These are phyloP conservation scores for Solanum chiquidenum DNA, from an alignment of 257 asterid genomes.

Conservation along the genomic window DNA sequence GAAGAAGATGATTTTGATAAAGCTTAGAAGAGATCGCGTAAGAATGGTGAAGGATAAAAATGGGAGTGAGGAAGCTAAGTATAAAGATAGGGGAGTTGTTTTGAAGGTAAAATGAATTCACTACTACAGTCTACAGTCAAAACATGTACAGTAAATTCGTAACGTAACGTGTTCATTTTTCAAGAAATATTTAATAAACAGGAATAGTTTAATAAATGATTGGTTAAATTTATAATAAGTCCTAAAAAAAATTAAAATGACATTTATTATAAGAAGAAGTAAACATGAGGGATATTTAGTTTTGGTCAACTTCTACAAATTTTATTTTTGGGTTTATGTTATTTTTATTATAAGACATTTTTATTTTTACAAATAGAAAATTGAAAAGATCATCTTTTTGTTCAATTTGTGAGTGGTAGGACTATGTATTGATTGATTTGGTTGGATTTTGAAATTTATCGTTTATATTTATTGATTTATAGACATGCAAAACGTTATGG, in stretches of 20 bases:
- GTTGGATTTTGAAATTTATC: background rate
- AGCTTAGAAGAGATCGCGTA: constrained; percentile 1
- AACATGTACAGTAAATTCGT: background rate
- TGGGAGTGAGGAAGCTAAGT: background rate
- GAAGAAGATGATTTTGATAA: background rate
- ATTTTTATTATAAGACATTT: no score
- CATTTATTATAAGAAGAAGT: background rate
- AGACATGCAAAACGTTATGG: background rate
- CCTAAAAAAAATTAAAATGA: no score
- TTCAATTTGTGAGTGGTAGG: background rate
- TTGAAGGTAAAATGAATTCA: background rate
- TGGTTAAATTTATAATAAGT: no score
- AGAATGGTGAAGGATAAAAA: background rate
- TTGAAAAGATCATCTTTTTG: no score
- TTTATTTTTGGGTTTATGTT: no score
- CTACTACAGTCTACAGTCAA: background rate
- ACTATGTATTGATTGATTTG: background rate
- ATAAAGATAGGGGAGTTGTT: background rate
- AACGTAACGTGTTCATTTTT: background rate
- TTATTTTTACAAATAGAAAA: no score
- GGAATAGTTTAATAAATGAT: no score
- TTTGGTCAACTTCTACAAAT: background rate
- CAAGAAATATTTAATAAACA: no score
- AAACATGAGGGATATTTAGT: background rate
- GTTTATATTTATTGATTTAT: no score